Evolutionary conservation across 352 stramenopile genomes (phyloP).

Genomic region (Phytophthora crassamura): DNA sequence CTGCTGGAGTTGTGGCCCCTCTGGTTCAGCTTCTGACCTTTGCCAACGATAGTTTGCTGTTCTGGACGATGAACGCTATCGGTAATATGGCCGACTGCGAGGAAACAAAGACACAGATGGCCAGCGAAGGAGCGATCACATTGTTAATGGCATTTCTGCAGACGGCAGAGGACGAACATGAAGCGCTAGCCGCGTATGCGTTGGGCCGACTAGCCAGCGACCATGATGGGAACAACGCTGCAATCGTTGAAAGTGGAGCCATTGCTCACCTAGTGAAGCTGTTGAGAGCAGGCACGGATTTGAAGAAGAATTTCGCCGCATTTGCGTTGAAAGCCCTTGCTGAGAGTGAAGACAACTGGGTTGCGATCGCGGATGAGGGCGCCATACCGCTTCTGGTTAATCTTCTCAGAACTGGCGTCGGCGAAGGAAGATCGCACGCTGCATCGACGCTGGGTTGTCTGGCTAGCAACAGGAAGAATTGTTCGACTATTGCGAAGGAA

Average conservation of each 20-base stretch:
- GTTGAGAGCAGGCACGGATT: background rate
- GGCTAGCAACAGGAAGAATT: too few relatives aligned
- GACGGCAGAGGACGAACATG: background rate
- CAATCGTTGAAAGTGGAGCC: background rate
- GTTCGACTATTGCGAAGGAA: too few relatives aligned
- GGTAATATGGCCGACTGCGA: slow-evolving; percentile 8
- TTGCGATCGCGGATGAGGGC: background rate
- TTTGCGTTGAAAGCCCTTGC: slow-evolving; percentile 6
- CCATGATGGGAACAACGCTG: background rate
- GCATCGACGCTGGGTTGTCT: too few relatives aligned
- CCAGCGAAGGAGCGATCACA: slow-evolving; percentile 10
- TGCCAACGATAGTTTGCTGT: background rate
- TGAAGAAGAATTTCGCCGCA: slow-evolving; percentile 1
- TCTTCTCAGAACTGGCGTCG: background rate
- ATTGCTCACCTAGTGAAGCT: slow-evolving; percentile 2
- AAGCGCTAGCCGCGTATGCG: slow-evolving; percentile 5
- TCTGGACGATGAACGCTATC: slow-evolving; percentile 12
- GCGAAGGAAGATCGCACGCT: too few relatives aligned
- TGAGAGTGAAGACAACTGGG: background rate
- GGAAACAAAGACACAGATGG: background rate
- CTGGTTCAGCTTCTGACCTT: background rate
- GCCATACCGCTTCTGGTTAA: background rate
- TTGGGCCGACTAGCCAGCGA: background rate
- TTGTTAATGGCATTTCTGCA: background rate
- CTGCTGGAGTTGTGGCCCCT: slow-evolving; percentile 1